Base-by-base conservation (phyloP, 2,329 filamentous ascomycete genomes). In the Fusarium phyllophilum region DNA sequence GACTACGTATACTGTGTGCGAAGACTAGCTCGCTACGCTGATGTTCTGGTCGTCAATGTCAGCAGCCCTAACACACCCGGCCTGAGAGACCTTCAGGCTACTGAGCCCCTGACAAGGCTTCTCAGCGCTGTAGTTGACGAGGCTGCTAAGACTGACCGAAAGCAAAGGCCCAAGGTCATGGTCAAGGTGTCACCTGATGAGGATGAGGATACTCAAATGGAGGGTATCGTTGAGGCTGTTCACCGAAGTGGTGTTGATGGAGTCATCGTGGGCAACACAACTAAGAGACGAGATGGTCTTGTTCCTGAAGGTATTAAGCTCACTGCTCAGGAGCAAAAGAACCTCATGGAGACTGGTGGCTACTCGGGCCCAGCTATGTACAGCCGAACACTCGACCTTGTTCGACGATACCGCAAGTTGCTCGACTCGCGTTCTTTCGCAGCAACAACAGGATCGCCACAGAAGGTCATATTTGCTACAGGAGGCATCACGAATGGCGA, bases 121-220 rank as follows among this genome's bases (percentile, higher is more conserved):
- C 85, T 99, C 45, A 89, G 87, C 15, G 93, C 94, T 2, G 96
- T 98, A 1, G 96, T 98, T 4, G 86, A 90, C 22, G 93, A 96
- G 62, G 95, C 95, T 2, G 85, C 89, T 75, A 86, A 86, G 71
- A 88, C 92, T 18, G 87, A 93, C 34, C 88, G 95, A 75, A 92
- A 90, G 80, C 89, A 87, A 2, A 93, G 92, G 79, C 83, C 83
- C 59, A 81, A 79, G 72, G 94, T 99, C 66, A 97, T 99, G 94
- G 96, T 99, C 78, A 99, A 99, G 86, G 96, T 99, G 26, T 97
- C 94, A 67, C 96, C 96, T 0, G 96, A 99, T 77, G 96, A 98
- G 84, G 94, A 98, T 81, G 90, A 92, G 26, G 91, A 95, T 59
- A 86, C 91, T 63, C 95, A 99, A 81, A 90, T 99, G 70, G 89